Conservation (phyloP, 257 asterid genomes). For the Solanum rostratum region DNA sequence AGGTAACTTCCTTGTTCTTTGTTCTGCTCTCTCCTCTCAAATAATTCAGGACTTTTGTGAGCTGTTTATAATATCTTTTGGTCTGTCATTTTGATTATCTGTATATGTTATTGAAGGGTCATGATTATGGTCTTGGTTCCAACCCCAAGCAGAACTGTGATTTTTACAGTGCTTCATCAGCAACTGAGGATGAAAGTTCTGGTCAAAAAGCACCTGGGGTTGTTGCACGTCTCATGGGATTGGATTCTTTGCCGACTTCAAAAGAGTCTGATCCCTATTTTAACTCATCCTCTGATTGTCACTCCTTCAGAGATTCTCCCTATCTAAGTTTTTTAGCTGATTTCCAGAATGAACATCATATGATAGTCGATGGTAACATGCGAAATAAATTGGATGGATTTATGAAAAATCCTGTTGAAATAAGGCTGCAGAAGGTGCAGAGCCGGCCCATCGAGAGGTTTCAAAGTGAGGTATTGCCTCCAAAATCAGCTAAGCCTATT, state of each 20-base stretch:
- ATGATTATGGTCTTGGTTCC: conserved; percentile 34
- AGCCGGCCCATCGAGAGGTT: conserved; percentile 70
- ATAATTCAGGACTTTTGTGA: background rate
- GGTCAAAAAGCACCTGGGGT: conserved; percentile 80
- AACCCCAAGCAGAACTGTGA: conserved; percentile 23
- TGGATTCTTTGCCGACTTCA: conserved; percentile 70
- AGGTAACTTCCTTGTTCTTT: conserved; percentile 29
- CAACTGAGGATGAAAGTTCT: conserved; percentile 42
- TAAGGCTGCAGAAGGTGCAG: conserved; percentile 53
- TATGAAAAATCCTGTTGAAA: conserved; percentile 54
- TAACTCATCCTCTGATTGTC: conserved; percentile 35
- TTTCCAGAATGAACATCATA: conserved; percentile 54
- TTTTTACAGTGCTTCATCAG: conserved; percentile 46
- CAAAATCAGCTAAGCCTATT: conserved; percentile 71
- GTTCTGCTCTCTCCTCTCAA: background rate
- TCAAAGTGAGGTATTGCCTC: conserved; percentile 78
- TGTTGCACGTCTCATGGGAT: conserved; percentile 98
- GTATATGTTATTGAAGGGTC: conserved; percentile 33
- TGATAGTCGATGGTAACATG: conserved; percentile 62
- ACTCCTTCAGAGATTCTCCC: conserved; percentile 52
- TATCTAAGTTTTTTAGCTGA: conserved; percentile 30
- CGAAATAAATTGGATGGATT: conserved; percentile 77
- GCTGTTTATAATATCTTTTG: background rate
- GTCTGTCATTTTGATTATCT: background rate
- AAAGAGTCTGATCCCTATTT: conserved; percentile 37